A percentile compares a stretch with the other conserved stretches of the same genome.
These are phyloP conservation scores for Scedosporium dehoogii DNA, from an alignment of 2,329 filamentous ascomycete species.

Conservation along the genomic window DNA sequence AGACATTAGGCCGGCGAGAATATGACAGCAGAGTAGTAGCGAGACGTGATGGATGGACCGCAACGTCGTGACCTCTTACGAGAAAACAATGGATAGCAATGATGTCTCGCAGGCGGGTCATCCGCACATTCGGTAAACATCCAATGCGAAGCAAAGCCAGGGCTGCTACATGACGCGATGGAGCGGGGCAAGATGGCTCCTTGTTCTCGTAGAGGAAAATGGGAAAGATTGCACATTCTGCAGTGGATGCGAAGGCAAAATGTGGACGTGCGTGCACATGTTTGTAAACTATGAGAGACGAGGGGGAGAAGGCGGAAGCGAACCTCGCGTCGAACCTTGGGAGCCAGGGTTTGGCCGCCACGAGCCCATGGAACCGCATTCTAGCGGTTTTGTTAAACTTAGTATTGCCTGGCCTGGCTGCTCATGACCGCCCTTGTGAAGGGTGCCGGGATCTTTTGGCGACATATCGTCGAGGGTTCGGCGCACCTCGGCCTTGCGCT, in stretches of 20 bases:
- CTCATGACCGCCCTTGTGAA: too few relatives aligned
- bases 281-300: background rate
- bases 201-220: background rate
- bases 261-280: background rate
- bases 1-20: background rate
- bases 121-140: background rate
- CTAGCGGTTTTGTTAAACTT: too few relatives aligned
- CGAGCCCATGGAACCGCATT: too few relatives aligned
- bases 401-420: too few relatives aligned
- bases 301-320: background rate
- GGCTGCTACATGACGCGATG: background rate
- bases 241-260: background rate
- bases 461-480: too few relatives aligned
- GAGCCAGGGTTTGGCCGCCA: too few relatives aligned
- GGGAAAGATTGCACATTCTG: background rate
- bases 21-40: background rate
- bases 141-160: background rate
- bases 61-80: background rate
- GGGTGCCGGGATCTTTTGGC: too few relatives aligned
- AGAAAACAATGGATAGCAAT: background rate
- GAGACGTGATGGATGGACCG: background rate
- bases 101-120: background rate
- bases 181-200: background rate
- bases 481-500: too few relatives aligned
- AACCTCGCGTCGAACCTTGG: too few relatives aligned